These are phyloP conservation scores for Aulographum hederae DNA, from an alignment of 2,329 filamentous ascomycete species.

Conservation along the genomic window DNA sequence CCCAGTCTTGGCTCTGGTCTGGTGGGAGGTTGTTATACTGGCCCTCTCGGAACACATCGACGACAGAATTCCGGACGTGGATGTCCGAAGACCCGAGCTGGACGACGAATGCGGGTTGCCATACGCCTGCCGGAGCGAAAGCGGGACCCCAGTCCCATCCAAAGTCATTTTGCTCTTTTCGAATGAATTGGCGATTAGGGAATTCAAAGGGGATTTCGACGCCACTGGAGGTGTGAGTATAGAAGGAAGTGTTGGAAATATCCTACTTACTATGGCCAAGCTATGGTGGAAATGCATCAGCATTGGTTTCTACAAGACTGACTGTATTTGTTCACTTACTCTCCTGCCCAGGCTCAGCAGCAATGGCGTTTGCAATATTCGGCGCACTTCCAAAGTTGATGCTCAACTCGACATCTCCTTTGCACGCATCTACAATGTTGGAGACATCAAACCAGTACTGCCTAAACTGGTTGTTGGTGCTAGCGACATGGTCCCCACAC, in stretches of 20 bases:
- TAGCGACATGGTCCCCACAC: conserved; percentile 34
- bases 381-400: conserved; percentile 41
- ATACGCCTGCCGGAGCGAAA: conserved; percentile 44
- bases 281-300: too few relatives aligned
- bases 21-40: conserved; percentile 40
- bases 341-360: conserved; percentile 28
- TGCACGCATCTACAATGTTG: conserved; percentile 23
- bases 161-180: conserved; percentile 45
- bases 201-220: conserved; percentile 34
- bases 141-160: conserved; percentile 48
- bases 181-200: conserved; percentile 34
- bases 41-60: conserved; percentile 40
- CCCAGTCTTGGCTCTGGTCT: conserved; percentile 37
- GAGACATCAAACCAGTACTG: conserved; percentile 43
- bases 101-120: conserved; percentile 39
- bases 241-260: too few relatives aligned
- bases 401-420: conserved; percentile 16
- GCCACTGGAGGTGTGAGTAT: conserved; percentile 8
- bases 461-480: conserved; percentile 43
- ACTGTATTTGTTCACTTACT: conserved; percentile 7
- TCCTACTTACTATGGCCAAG: too few relatives aligned
- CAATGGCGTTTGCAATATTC: conserved; percentile 33
- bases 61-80: conserved; percentile 32
- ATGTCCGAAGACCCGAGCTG: conserved; percentile 27
- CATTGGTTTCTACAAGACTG: too few relatives aligned